Percentiles rank a stretch among this genome's conserved stretches.
Conservation (phyloP, 2,329 filamentous ascomycete species). For the Alternaria arbusti region DNA sequence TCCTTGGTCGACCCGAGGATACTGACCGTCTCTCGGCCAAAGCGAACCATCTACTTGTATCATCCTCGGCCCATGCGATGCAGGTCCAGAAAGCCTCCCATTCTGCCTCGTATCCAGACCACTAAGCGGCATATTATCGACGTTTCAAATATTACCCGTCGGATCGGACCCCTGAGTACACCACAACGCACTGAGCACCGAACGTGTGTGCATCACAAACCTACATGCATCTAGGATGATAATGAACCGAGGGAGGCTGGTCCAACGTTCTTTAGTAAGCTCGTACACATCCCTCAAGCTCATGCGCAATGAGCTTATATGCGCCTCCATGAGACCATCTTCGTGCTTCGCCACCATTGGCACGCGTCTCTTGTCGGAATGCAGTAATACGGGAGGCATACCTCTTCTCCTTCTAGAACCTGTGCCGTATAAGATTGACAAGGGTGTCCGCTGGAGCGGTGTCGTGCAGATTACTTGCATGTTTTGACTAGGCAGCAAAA, state of each 20-base stretch:
- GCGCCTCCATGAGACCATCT: neutral
- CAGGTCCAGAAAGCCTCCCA: neutral
- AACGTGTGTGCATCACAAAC: neutral
- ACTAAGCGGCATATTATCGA: neutral
- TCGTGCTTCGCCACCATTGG: neutral
- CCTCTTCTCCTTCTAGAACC: neutral
- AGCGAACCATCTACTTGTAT: neutral
- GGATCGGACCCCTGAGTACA: neutral
- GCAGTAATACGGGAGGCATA: neutral
- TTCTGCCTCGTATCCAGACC: neutral
- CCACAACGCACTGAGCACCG: neutral
- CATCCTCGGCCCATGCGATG: neutral
- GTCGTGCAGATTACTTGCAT: neutral
- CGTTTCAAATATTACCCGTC: neutral
- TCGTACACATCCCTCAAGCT: neutral
- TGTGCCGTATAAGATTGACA: neutral
- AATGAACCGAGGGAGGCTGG: neutral
- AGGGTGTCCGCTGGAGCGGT: neutral
- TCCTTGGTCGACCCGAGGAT: neutral
- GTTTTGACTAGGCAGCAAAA: neutral
- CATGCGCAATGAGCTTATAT: neutral
- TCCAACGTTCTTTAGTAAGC: neutral
- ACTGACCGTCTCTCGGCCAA: neutral
- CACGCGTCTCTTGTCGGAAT: neutral
- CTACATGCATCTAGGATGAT: neutral